Evolutionary conservation across 768 basidiomycete species (phyloP).

Genomic region (Leccinum disarticulatum): DNA sequence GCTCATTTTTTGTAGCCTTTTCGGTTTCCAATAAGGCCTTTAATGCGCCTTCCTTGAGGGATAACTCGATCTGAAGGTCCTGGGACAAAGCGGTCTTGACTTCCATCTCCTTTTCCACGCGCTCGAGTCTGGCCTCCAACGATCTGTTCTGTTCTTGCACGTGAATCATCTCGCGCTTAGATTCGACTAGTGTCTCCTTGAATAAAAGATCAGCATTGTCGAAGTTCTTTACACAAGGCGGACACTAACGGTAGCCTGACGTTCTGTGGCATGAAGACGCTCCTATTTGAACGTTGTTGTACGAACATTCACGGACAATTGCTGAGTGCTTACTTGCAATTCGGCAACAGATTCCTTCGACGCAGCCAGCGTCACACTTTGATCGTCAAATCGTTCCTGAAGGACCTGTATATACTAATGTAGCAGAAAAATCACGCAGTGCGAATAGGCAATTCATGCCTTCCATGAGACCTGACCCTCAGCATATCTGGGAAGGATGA

Average conservation of each 20-base stretch:
- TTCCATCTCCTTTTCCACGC: slow-evolving; percentile 6
- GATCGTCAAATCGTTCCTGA: slow-evolving; percentile 62
- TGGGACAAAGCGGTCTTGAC: slow-evolving; percentile 13
- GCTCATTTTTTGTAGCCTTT: slow-evolving; percentile 21
- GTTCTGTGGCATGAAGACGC: slow-evolving; percentile 21
- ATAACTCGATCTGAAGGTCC: slow-evolving; percentile 23
- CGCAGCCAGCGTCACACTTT: slow-evolving; percentile 49
- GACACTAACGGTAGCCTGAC: slow-evolving; percentile 18
- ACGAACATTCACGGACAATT: neutral
- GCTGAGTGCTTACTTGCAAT: slow-evolving; percentile 38
- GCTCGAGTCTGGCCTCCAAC: slow-evolving; percentile 17
- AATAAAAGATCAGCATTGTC: neutral
- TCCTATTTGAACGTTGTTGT: slow-evolving; percentile 17
- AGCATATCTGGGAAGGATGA: slow-evolving; percentile 14
- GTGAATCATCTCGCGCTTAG: slow-evolving; percentile 15
- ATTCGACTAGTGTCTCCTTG: slow-evolving; percentile 20
- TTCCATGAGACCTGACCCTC: slow-evolving; percentile 26
- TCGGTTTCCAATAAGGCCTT: slow-evolving; percentile 27
- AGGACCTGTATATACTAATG: slow-evolving; percentile 36
- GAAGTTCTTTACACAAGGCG: neutral
- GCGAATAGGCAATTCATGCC: slow-evolving; percentile 11
- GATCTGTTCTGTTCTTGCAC: slow-evolving; percentile 25
- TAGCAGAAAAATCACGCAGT: neutral
- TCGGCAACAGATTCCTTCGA: slow-evolving; percentile 56
- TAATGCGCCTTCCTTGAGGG: slow-evolving; percentile 27